Evolutionary conservation across 2,329 filamentous ascomycete species (phyloP), one percentile per base, ranked within the genome.

Genomic region (Chaetoscypha palmicola): DNA sequence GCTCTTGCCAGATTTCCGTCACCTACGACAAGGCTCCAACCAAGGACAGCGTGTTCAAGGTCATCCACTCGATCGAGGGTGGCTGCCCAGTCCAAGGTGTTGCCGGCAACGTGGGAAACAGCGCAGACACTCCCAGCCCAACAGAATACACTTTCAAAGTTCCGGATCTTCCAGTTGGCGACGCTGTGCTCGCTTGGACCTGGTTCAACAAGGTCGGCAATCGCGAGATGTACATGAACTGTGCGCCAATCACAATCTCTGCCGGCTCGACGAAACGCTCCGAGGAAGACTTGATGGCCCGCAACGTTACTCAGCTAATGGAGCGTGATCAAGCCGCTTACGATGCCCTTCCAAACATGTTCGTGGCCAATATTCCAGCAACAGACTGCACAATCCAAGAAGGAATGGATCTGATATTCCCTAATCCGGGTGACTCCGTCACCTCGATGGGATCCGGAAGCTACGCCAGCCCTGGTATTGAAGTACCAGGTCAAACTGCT

Each of bases 221-320:
- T 69, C 82, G 90, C 1, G 92, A 97, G 62, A 88, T 95, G 74
- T 96, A 97, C 73, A 94, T 95, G 89, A 94, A 95, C 74, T 98
- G 91, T 56, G 87, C 84, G 0, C 79, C 86, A 0, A 64, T 94
- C 37, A 74, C 71, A 0, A 72, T 97, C 19, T 77, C 76, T 0
- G 67, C 64, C 3, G 66, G 67, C 17, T 64, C 68, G 1, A 61
- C 64, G 41, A 75, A 78, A 59, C 62, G 68, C 5, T 59, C 58
- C 26, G 55, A 50, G 2, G 45, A 51, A 17, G 53, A 51, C 8
- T 38, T 53, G 20, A 24, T 46, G 37, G 35, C 33, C 5, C 41
- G 46, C 8, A 56, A 49, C 33, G 34, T 31, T 2, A 54, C 56
- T 5, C 50, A 53, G 26, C 40, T 63, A 21, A 31, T 49, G 4